Evolutionary conservation across 352 stramenopile species (phyloP), one percentile per base, ranked within the genome.

Genomic region (Globisporangium apiculatum): DNA sequence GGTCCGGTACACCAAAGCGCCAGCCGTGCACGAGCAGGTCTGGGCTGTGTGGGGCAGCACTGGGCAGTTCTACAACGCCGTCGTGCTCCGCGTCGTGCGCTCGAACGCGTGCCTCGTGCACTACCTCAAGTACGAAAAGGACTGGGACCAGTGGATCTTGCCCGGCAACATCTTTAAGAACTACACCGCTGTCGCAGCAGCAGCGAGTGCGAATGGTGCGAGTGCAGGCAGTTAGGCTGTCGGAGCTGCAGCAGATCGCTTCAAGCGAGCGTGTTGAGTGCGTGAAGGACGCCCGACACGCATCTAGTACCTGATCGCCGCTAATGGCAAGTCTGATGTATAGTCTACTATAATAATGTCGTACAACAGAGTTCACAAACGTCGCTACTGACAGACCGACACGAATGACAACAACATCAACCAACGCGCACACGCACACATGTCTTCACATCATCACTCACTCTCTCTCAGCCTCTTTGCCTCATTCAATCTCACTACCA

Each of bases 131-230:
- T 89, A 82, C 54, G 77, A 91, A 57, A 88, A 87, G 55, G 79
- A 91, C 67, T 91, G 81, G 81, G 78, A 91, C 69, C 81, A 91
- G 58, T 91, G 81, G 81, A 66, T 91, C 45, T 62, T 91, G 15
- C 81, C 81, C 1, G 76, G 78, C 45, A 80, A 89, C 59, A 91
- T 91, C 43, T 91, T 89, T 63, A 79, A 76, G 56, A 91, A 91
- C 66, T 88, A 87, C 45, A 65, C 55, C 54, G 35, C 15, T 24
- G 8, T 24, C 2, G 9, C 11, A 51, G 31, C 24, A n/a, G 46
- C 15, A 53, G 12, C 31, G 35, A 47, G 36, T 53, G 41, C 24
- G 24, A 31, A 31, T 31, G 24, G 24, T 31, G 24, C 24, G 24
- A 31, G 1, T 31, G 24, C 24, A 31, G 24, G 1, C 24, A 31